Percentiles rank a stretch among this genome's conserved stretches.
These are phyloP conservation scores for Stipa capillata DNA, from an alignment of 176 grass and related monocot species.

Conservation along the genomic window DNA sequence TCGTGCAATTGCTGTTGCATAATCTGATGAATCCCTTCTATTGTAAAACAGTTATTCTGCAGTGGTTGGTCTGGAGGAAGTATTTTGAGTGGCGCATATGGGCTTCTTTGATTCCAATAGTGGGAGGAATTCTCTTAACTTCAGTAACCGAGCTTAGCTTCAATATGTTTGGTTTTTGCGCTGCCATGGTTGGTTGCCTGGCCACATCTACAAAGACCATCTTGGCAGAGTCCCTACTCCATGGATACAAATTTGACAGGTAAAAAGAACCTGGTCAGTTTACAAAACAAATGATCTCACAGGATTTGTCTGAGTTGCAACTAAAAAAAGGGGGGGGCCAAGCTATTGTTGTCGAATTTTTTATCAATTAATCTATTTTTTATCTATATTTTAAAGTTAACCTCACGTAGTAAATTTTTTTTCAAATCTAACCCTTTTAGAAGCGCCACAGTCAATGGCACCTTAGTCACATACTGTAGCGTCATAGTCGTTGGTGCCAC, in stretches of 20 bases:
- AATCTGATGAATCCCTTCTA: constrained; percentile 12
- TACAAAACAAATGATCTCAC: not conserved
- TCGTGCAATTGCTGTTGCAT: not conserved
- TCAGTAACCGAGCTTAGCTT: constrained; percentile 77
- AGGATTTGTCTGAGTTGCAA: not conserved
- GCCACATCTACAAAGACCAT: constrained; percentile 87
- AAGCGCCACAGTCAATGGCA: too few species aligned
- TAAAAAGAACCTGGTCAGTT: constrained; percentile 2
- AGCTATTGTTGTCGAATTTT: too few species aligned
- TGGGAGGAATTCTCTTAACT: constrained; percentile 65
- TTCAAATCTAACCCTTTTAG: too few species aligned
- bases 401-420: too few species aligned
- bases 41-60: constrained; percentile 52
- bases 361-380: too few species aligned
- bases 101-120: constrained; percentile 64
- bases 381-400: too few species aligned
- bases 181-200: constrained; percentile 71
- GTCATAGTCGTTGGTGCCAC: too few species aligned
- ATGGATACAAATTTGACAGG: constrained; percentile 92
- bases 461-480: too few species aligned
- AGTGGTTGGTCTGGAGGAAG: constrained; percentile 68
- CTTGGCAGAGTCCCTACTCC: constrained; percentile 71
- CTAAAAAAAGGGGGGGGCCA: not conserved
- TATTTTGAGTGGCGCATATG: constrained; percentile 67
- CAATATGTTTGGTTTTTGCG: constrained; percentile 69